Evolutionary conservation across 2,329 filamentous ascomycete species (phyloP).

Genomic region (Trichophyton benhamiae): DNA sequence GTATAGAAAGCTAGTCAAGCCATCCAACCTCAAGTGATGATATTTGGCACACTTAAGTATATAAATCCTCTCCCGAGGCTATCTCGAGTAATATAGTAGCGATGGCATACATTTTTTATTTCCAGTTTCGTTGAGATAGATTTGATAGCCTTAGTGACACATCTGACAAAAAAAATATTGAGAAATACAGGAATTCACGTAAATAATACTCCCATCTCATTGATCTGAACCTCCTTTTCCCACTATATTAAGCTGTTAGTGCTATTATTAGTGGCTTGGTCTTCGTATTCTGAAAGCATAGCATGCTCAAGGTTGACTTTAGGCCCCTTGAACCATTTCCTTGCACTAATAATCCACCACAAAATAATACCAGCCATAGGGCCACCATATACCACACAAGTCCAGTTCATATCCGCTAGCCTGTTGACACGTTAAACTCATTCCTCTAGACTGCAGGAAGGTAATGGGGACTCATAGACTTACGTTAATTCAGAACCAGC

Average conservation of each 20-base stretch:
- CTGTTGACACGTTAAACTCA: constrained; percentile 16
- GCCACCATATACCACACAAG: constrained; percentile 52
- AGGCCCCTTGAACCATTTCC: constrained; percentile 58
- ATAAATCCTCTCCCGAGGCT: too few relatives aligned
- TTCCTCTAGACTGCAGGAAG: not conserved
- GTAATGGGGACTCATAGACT: constrained; percentile 8
- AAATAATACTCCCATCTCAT: not conserved
- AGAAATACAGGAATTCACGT: not conserved
- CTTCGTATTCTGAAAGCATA: not conserved
- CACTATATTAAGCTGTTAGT: not conserved
- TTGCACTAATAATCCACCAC: constrained; percentile 53
- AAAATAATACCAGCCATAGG: constrained; percentile 48
- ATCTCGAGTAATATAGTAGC: too few relatives aligned
- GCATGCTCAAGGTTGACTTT: constrained; percentile 53
- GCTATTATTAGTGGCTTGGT: not conserved
- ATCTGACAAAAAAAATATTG: too few relatives aligned
- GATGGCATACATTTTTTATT: too few relatives aligned
- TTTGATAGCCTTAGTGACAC: too few relatives aligned
- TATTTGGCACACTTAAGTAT: too few relatives aligned
- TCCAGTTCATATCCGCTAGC: constrained; percentile 53
- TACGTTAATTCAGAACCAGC: constrained; percentile 43
- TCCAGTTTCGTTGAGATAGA: too few relatives aligned
- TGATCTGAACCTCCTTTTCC: not conserved
- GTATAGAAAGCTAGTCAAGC: not conserved
- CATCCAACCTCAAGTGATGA: too few relatives aligned